These are phyloP conservation scores for Salvia rosmarinus DNA, from an alignment of 257 asterid genomes.

Conservation along the genomic window DNA sequence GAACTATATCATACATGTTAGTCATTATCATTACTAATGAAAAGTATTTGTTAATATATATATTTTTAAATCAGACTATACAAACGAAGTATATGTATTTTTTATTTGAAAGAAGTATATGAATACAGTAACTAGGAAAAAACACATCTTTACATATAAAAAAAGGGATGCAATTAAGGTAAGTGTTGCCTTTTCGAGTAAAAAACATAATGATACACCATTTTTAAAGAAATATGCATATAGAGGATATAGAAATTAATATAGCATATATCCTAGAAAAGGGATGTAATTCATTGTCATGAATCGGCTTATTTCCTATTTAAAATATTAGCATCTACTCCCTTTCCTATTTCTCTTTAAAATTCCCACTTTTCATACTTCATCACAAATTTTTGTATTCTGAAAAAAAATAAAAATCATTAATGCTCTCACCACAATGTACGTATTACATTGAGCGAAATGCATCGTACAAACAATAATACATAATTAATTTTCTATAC, in stretches of 20 bases:
- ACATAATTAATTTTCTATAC: no score
- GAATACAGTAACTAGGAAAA: no score
- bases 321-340: neutral
- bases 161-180: neutral
- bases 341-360: neutral
- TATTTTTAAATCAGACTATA: no score
- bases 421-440: neutral
- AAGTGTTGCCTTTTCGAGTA: neutral
- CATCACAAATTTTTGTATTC: neutral
- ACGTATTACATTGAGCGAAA: neutral
- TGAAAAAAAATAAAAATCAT: neutral
- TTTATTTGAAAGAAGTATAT: no score
- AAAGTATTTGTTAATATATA: no score
- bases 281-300: neutral
- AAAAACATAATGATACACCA: neutral
- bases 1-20: neutral
- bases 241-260: no score
- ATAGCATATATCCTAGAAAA: neutral
- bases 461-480: neutral
- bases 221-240: neutral
- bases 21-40: neutral
- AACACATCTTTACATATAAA: no score
- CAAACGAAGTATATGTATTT: no score
- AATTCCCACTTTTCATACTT: neutral
- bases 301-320: neutral